phyloP scores from a whole-genome alignment of 345 rosid species.

The Gossypium ekmanianum region DNA sequence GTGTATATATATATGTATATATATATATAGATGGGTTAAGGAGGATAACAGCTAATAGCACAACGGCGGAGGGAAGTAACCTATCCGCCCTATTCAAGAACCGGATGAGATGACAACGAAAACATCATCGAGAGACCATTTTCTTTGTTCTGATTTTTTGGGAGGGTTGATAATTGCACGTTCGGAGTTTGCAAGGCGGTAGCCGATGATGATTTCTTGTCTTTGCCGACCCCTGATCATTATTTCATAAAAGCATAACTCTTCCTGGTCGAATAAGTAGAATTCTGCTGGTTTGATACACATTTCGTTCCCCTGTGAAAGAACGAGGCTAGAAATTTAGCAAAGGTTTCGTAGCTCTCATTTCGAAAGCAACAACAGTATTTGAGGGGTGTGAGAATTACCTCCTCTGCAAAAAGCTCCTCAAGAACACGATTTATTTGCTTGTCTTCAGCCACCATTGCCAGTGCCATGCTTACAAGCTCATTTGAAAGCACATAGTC shows the following conservation, averaged over 20 bases:
- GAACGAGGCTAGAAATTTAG: background rate
- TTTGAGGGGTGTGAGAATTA: constrained; percentile 19
- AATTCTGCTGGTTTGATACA: constrained; percentile 89
- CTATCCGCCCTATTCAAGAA: constrained; percentile 24
- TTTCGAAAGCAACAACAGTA: background rate
- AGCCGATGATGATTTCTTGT: constrained; percentile 67
- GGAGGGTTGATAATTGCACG: constrained; percentile 73
- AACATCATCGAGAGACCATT: constrained; percentile 85
- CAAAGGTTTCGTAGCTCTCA: background rate
- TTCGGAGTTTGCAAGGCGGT: constrained; percentile 63
- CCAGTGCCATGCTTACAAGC: constrained; percentile 92
- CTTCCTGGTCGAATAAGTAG: constrained; percentile 78
- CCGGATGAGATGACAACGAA: constrained; percentile 75
- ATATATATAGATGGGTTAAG: background rate
- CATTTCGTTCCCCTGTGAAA: constrained; percentile 75
- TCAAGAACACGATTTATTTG: constrained; percentile 92
- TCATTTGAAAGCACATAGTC: constrained; percentile 89
- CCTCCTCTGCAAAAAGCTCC: constrained; percentile 85
- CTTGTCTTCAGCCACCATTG: constrained; percentile 93
- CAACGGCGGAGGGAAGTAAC: background rate
- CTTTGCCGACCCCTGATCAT: constrained; percentile 75
- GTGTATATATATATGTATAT: background rate
- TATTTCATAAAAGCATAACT: constrained; percentile 66
- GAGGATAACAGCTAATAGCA: background rate
- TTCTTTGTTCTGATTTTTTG: constrained; percentile 50